Conservation (phyloP, 306 rosid genomes). For the Astragalus glycyphyllos region DNA sequence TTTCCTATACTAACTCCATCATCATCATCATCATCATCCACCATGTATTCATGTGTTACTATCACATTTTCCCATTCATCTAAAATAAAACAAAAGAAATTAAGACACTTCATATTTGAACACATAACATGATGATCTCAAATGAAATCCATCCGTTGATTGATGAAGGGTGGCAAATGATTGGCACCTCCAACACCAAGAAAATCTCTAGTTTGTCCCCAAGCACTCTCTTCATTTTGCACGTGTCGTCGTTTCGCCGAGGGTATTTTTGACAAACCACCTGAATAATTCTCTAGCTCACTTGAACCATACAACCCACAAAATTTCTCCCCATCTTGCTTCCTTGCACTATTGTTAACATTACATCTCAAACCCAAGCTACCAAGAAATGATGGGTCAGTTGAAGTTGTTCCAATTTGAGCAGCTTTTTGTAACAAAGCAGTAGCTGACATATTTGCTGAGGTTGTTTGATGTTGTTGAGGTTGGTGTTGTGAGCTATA, state of each 20-base stretch:
- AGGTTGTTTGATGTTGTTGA: slow-evolving; percentile 14
- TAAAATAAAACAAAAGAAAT: slow-evolving; percentile 1
- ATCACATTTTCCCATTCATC: slow-evolving; percentile 41
- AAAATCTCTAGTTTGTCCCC: slow-evolving; percentile 87
- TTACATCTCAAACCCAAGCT: slow-evolving; percentile 61
- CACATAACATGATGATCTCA: slow-evolving; percentile 36
- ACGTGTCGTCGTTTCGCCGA: slow-evolving; percentile 65
- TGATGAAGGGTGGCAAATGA: slow-evolving; percentile 66
- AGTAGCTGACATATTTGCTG: slow-evolving; percentile 84
- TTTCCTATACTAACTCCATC: slow-evolving; percentile 39
- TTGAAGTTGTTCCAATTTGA: slow-evolving; percentile 72
- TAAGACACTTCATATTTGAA: slow-evolving; percentile 20
- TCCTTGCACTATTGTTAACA: slow-evolving; percentile 19
- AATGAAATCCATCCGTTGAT: slow-evolving; percentile 75
- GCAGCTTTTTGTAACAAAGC: slow-evolving; percentile 92
- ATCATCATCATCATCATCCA: slow-evolving; percentile 26
- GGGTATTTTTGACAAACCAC: slow-evolving; percentile 56
- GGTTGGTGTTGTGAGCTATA: slow-evolving; percentile 64
- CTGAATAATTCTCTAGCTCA: slow-evolving; percentile 50
- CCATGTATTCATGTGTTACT: slow-evolving; percentile 25
- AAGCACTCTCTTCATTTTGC: slow-evolving; percentile 50
- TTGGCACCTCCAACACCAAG: slow-evolving; percentile 78
- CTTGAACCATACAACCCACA: slow-evolving; percentile 54
- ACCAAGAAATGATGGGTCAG: slow-evolving; percentile 64
- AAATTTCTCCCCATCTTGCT: slow-evolving; percentile 56